phyloP scores from a whole-genome alignment of 2,329 filamentous ascomycete genomes.

The Talaromyces sp. region DNA sequence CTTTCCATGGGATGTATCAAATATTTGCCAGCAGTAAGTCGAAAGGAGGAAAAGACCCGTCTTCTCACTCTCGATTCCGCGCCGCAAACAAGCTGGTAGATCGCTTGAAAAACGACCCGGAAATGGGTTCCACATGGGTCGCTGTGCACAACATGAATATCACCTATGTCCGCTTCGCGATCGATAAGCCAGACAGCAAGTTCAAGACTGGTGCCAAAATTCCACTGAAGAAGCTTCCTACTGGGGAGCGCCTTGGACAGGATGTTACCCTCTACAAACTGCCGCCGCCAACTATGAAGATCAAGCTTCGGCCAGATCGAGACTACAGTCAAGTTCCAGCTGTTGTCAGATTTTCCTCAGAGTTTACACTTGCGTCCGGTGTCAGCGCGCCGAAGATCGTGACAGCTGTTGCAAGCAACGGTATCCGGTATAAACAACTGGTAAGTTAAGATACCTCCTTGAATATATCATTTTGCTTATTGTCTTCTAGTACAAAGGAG shows the following conservation, averaged over 20 bases:
- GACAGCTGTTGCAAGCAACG: constrained; percentile 77
- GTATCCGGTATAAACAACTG: constrained; percentile 80
- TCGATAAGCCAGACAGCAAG: constrained; percentile 55
- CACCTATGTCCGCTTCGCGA: constrained; percentile 56
- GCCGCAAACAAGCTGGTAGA: constrained; percentile 72
- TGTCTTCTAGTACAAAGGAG: constrained; percentile 74
- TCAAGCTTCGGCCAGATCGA: constrained; percentile 71
- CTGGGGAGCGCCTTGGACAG: constrained; percentile 65
- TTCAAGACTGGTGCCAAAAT: constrained; percentile 71
- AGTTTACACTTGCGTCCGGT: constrained; percentile 83
- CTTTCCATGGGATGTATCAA: constrained; percentile 96
- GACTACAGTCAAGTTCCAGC: constrained; percentile 77
- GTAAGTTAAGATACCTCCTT: constrained; percentile 48
- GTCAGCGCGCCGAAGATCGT: constrained; percentile 94
- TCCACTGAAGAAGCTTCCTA: constrained; percentile 63
- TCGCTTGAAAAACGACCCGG: constrained; percentile 57
- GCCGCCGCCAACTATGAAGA: constrained; percentile 86
- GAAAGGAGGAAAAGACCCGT: constrained; percentile 69
- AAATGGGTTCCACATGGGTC: constrained; percentile 64
- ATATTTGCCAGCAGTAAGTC: constrained; percentile 81
- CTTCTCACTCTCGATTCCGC: constrained; percentile 70
- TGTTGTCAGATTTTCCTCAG: constrained; percentile 71
- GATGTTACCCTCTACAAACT: constrained; percentile 68
- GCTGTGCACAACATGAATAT: constrained; percentile 75
- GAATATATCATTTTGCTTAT: neutral